Evolutionary conservation across 2,329 filamentous ascomycete species (phyloP).

Genomic region (Epichloe scottii): DNA sequence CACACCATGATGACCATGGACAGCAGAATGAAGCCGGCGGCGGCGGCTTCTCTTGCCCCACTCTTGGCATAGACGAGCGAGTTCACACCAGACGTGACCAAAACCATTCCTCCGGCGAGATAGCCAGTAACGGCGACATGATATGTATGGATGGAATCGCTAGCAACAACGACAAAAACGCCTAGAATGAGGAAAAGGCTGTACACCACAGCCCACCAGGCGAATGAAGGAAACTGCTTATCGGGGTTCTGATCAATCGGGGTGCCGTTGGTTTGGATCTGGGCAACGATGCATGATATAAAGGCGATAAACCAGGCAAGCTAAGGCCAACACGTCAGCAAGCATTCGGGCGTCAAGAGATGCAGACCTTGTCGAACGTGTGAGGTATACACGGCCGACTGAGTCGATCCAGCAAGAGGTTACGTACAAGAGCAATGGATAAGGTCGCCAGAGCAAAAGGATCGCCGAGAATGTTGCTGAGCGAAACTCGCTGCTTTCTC

Average conservation of each 20-base stretch:
- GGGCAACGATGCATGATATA: conserved; percentile 68
- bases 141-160: conserved; percentile 75
- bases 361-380: no score
- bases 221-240: conserved; percentile 62
- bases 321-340: conserved; percentile 31
- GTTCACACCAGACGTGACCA: conserved; percentile 79
- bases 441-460: conserved; percentile 91
- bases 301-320: conserved; percentile 93
- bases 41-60: conserved; percentile 69
- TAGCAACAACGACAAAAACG: conserved; percentile 70
- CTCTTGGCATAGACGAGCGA: conserved; percentile 66
- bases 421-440: conserved; percentile 76
- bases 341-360: neutral
- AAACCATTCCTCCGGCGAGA: conserved; percentile 67
- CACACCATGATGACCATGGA: conserved; percentile 91
- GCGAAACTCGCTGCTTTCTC: conserved; percentile 49
- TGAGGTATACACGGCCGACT: neutral
- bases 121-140: conserved; percentile 87
- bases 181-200: conserved; percentile 73
- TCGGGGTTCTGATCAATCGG: conserved; percentile 9
- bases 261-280: conserved; percentile 31
- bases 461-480: conserved; percentile 88
- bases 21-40: conserved; percentile 84
- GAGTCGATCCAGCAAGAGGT: neutral
- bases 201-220: conserved; percentile 86